A percentile compares a stretch with the other conserved stretches of the same genome.
Conservation (phyloP, 2,329 filamentous ascomycete species). For the Orbilia quercus region DNA sequence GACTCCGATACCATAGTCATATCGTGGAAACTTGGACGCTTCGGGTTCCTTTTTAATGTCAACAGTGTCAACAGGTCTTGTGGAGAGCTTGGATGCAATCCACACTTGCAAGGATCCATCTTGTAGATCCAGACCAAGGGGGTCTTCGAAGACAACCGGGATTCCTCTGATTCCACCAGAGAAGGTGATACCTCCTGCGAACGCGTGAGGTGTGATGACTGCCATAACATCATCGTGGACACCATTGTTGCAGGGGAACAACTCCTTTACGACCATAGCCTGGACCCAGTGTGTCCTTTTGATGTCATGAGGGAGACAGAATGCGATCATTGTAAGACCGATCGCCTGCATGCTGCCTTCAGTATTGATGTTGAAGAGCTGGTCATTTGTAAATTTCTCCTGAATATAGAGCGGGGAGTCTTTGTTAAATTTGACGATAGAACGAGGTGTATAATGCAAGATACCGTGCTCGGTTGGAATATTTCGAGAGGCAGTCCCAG, state of each 20-base stretch:
- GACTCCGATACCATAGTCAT: constrained; percentile 22
- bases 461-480: constrained; percentile 44
- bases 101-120: constrained; percentile 44
- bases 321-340: constrained; percentile 43
- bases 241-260: constrained; percentile 35
- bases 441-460: constrained; percentile 27
- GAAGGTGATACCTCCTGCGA: constrained; percentile 26
- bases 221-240: constrained; percentile 31
- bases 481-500: background rate
- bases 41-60: background rate
- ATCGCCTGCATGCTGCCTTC: constrained; percentile 38
- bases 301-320: constrained; percentile 38
- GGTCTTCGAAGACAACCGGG: constrained; percentile 24
- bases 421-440: constrained; percentile 50
- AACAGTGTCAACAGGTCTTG: background rate
- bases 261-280: constrained; percentile 35
- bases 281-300: constrained; percentile 44
- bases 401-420: constrained; percentile 41
- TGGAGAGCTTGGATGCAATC: constrained; percentile 20
- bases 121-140: constrained; percentile 25
- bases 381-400: constrained; percentile 12
- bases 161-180: constrained; percentile 11
- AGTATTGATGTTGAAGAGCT: constrained; percentile 31
- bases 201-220: constrained; percentile 18
- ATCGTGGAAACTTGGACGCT: background rate